Conservation (phyloP, 2,329 filamentous ascomycete species). For the Calcarisporium arbuscula region DNA sequence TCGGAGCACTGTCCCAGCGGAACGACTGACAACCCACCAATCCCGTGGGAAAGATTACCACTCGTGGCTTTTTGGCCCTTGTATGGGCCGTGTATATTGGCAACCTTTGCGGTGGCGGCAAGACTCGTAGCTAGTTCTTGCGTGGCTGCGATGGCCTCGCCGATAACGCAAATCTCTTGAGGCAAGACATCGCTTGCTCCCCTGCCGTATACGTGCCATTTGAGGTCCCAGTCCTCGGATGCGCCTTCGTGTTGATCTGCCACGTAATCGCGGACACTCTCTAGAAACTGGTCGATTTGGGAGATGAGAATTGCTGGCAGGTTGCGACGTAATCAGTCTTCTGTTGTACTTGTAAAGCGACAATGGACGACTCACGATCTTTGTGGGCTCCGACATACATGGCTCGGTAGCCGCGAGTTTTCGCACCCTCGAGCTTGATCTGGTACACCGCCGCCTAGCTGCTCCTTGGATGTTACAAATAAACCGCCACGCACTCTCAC, state of each 20-base stretch:
- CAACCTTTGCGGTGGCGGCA: conserved; percentile 21
- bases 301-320: too few species aligned
- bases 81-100: conserved; percentile 38
- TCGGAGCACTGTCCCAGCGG: conserved; percentile 29
- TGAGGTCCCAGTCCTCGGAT: conserved; percentile 15
- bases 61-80: conserved; percentile 43
- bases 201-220: conserved; percentile 39
- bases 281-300: too few species aligned
- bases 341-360: too few species aligned
- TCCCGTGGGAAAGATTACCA: conserved; percentile 40
- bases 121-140: conserved; percentile 36
- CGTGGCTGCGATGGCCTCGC: conserved; percentile 37
- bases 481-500: too few species aligned
- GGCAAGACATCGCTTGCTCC: conserved; percentile 2
- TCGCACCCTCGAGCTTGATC: too few species aligned
- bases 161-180: conserved; percentile 35
- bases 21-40: conserved; percentile 21
- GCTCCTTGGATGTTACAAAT: too few species aligned
- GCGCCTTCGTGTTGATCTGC: conserved; percentile 16
- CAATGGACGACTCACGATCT: too few species aligned
- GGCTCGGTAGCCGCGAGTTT: too few species aligned
- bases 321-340: too few species aligned
- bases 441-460: too few species aligned
- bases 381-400: too few species aligned
- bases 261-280: too few species aligned